These are phyloP conservation scores for Quercus robur DNA, from an alignment of 306 rosid species.

Conservation along the genomic window DNA sequence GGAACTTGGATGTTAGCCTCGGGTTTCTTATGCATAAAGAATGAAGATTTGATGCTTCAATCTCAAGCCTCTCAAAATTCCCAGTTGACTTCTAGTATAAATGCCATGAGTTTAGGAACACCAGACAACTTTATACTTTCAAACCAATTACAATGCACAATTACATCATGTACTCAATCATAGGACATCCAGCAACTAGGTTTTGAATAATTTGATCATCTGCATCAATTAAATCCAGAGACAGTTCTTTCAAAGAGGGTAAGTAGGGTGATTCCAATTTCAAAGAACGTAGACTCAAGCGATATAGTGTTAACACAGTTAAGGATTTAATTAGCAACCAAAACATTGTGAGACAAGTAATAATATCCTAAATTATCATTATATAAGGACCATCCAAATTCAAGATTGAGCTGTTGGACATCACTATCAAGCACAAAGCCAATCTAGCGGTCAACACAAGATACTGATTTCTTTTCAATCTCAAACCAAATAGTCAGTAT, in stretches of 20 bases:
- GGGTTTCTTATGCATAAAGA: neutral
- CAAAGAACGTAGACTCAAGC: neutral
- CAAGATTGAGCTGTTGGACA: slow-evolving; percentile 19
- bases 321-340: slow-evolving; percentile 21
- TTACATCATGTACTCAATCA: too few relatives aligned
- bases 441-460: slow-evolving; percentile 26
- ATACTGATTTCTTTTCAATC: neutral
- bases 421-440: slow-evolving; percentile 18
- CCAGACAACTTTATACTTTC: too few relatives aligned
- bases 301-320: slow-evolving; percentile 3
- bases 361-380: too few relatives aligned
- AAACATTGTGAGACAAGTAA: slow-evolving; percentile 8
- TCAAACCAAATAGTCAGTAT: neutral
- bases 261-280: neutral
- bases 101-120: too few relatives aligned
- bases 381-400: neutral
- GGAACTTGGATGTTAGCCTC: too few relatives aligned
- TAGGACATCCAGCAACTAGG: too few relatives aligned
- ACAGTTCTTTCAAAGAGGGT: neutral
- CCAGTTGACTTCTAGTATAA: too few relatives aligned
- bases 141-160: too few relatives aligned
- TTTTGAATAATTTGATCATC: too few relatives aligned
- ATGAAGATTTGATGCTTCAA: neutral
- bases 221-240: slow-evolving; percentile 4
- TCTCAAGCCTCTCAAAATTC: too few relatives aligned